Base-by-base conservation (phyloP, 2,329 filamentous ascomycete species). In the Chrysoporthe puriensis region DNA sequence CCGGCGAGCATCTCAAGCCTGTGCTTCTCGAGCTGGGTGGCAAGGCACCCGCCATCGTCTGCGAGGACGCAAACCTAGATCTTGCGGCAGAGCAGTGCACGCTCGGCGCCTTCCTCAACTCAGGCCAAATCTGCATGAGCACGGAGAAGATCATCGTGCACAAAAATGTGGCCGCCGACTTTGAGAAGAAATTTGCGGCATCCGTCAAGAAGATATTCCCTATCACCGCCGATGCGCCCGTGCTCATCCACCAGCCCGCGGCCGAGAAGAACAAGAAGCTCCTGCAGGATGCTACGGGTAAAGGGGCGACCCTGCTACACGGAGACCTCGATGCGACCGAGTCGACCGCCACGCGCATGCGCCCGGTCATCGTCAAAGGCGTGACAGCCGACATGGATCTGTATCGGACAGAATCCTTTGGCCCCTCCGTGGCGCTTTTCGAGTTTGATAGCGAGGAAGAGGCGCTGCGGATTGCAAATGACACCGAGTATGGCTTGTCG, bases 91-190 rank as follows among this genome's bases (percentile, higher is more conserved):
- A 83, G 14, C 85, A 88, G 73, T 92, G 90, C 72, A 88, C 88
- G 0, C 76, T 91, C 1, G 93, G 92, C 3, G 83, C 91, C 0
- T 94, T 94, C 75, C 74, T 93, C 69, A 86, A 95, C 76, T 82
- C 83, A 1, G 93, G 93, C 0, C 93, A 97, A 80, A 88, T 96
- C 58, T 96, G 93, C 83, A 96, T 96, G 92, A 85, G 86, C 21
- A 96, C 93, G 0, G 93, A 96, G 79, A 86, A 89, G 40, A 90
- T 96, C 43, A 73, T 89, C 9, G 83, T 89, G 3, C 85, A 88
- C 76, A 79, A 81, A 68, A 77, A 78, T 32, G 71, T 88, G 54
- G 77, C 74, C 9, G 75, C 74, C 1, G 75, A 78, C n/a, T 88
- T 89, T 69, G 80, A 82, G 68, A 73, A 77, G 56, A 80, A 79